Evolutionary conservation across 805 yeast genomes (phyloP).

Genomic region (Kodamaea sagamina): DNA sequence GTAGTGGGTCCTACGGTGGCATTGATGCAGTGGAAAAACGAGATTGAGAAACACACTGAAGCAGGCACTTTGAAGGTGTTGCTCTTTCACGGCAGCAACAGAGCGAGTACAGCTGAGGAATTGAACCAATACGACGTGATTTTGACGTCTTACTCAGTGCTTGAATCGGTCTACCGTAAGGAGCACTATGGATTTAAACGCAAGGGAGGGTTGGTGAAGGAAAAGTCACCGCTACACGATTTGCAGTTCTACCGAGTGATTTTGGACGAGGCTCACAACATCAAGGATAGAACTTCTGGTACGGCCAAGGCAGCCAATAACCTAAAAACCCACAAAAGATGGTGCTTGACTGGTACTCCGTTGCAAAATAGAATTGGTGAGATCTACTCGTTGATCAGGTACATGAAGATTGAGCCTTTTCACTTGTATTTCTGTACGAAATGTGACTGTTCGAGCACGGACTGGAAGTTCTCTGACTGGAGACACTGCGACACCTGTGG

Average conservation of each 20-base stretch:
- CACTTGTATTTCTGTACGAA: conserved; percentile 89
- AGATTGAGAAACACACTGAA: conserved; percentile 78
- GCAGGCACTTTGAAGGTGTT: conserved; percentile 66
- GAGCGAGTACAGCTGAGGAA: conserved; percentile 59
- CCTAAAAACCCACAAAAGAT: conserved; percentile 68
- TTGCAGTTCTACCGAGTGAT: conserved; percentile 81
- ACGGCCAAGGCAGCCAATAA: conserved; percentile 90
- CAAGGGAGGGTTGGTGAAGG: conserved; percentile 68
- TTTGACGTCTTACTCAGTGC: conserved; percentile 87
- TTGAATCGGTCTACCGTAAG: conserved; percentile 84
- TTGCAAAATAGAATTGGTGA: conserved; percentile 96
- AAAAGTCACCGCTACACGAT: conserved; percentile 71
- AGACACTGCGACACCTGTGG: conserved; percentile 85
- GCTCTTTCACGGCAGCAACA: conserved; percentile 83
- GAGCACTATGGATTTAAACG: conserved; percentile 82
- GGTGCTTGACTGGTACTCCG: conserved; percentile 97
- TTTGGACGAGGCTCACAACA: conserved; percentile 96
- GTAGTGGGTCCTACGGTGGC: conserved; percentile 99
- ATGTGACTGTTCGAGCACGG: conserved; percentile 79
- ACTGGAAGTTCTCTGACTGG: conserved; percentile 84
- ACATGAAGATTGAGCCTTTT: conserved; percentile 81
- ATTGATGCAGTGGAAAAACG: conserved; percentile 95
- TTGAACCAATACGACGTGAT: conserved; percentile 72
- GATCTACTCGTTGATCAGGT: conserved; percentile 87
- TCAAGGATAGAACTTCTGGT: conserved; percentile 90